Evolutionary conservation across 768 basidiomycete genomes (phyloP), one percentile per base, ranked within the genome.

Genomic region (Saitozyma sp.): DNA sequence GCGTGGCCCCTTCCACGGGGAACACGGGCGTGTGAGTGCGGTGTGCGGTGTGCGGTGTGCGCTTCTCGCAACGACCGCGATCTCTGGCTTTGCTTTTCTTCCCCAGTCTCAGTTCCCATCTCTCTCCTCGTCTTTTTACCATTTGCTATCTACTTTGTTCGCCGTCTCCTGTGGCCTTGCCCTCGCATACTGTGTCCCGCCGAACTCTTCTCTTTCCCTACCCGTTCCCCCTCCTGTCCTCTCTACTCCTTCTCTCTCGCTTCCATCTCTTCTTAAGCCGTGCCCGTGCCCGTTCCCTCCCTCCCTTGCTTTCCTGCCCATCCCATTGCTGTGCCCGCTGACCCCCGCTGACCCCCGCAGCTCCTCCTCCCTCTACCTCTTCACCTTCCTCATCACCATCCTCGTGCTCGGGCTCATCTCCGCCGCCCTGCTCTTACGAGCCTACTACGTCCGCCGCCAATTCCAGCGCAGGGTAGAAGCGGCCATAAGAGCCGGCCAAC

Each of bases 351-450:
- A 11, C 45, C 45, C n/a, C 45, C 45, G 45, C 45, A 69, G 72
- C 20, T 68, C 66, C 16, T 70, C 70, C 20, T 66, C 73, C 9
- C 61, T 75, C 6, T 75, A 75, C 54, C 65, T 75, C 9, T 75
- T 75, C 65, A 75, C 73, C 11, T 75, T 75, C 61, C 63, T 75
- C 8, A 72, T 75, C 40, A 72, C 70, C 39, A 67, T 75, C 55
- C 62, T 75, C 43, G 70, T 75, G 39, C 68, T 75, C 46, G 73
- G 56, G 14, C 19, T 62, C 7, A 75, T 75, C 29, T 64, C 70
- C 16, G 62, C 59, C 29, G 58, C 51, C 5, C 63, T 75, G 0
- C 54, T 75, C 13, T 59, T 68, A 42, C 55, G 73, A 46, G 70
- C 70, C 14, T 70, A 70, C 62, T 61, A 68, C 56, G 54, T 72